Conservation (phyloP, 305 asterid genomes). For the Nicotiana rustica region DNA sequence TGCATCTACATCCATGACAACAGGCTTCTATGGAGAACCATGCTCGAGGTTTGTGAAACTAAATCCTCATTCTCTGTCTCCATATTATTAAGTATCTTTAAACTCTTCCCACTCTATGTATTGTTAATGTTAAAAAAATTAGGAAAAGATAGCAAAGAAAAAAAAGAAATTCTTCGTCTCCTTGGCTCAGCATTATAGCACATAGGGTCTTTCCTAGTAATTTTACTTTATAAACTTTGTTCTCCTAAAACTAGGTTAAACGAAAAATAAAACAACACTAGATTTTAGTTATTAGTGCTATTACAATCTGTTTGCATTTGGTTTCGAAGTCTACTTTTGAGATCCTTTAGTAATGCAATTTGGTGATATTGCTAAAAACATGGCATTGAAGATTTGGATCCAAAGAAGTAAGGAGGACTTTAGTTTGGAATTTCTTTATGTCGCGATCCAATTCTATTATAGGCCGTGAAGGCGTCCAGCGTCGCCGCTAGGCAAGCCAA, state of each 20-base stretch:
- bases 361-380: background rate
- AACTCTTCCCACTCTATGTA: background rate
- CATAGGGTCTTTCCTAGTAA: background rate
- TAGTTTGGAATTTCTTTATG: too few species aligned
- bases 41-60: background rate
- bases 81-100: background rate
- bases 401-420: background rate
- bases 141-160: background rate
- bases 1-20: background rate
- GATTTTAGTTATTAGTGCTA: background rate
- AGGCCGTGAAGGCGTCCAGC: too few species aligned
- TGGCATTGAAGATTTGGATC: background rate
- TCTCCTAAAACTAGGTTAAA: background rate
- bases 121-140: background rate
- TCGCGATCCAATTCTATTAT: too few species aligned
- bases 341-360: too few species aligned
- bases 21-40: background rate
- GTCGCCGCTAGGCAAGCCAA: too few species aligned
- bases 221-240: too few species aligned
- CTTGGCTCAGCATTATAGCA: too few species aligned
- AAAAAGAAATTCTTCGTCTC: too few species aligned
- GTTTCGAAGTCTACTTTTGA: background rate
- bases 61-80: background rate
- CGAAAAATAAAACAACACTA: background rate
- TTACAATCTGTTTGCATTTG: too few species aligned